Base-by-base conservation (phyloP, 1,284 basidiomycete species). In the Mycena citricolor region DNA sequence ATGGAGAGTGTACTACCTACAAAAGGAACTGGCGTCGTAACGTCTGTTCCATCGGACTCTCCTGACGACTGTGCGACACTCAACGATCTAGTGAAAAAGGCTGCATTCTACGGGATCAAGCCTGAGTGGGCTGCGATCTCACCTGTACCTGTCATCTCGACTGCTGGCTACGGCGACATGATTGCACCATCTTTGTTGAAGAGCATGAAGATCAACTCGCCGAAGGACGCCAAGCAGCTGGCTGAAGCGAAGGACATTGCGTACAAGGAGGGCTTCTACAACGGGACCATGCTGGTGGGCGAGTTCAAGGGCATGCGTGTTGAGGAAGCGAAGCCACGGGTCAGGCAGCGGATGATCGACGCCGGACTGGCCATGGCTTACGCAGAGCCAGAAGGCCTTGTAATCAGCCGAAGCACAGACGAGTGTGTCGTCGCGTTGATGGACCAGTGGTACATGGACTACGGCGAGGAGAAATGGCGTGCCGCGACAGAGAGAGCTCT, bases 381-480 rank as follows among this genome's bases (percentile, higher is more conserved):
- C 63, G 93, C 94, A 14, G 97, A 99, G 69, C 97, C 97, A 1
- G 95, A 98, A 68, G 91, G 90, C 44, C 67, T 90, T 61, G 87
- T 98, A 61, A 83, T 94, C 61, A 92, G 88, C 45, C 77, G 95
- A 40, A 92, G 87, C 66, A 83, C 79, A 17, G 95, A 99, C 61
- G 95, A 98, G 68, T 99, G 95, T 71, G 90, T 98, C 25, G 94
- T 99, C 47, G 94, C 95, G 5, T 74, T 99, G 53, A 95, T 94
- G 79, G 97, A 99, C 64, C 97, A 99, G 68, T 99, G 95, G 94
- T 99, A 99, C 70, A 72, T 99, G 63, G 94, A 99, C 69, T 99
- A 99, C 61, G 97, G 95, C 58, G 94, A 98, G 73, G 64, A 81
- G 3, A 65, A 67, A 29, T 99, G 97, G 97, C 89, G 86, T 66